Base-by-base conservation (phyloP, 108 stramenopile species). In the Schizochytrium sp. region DNA sequence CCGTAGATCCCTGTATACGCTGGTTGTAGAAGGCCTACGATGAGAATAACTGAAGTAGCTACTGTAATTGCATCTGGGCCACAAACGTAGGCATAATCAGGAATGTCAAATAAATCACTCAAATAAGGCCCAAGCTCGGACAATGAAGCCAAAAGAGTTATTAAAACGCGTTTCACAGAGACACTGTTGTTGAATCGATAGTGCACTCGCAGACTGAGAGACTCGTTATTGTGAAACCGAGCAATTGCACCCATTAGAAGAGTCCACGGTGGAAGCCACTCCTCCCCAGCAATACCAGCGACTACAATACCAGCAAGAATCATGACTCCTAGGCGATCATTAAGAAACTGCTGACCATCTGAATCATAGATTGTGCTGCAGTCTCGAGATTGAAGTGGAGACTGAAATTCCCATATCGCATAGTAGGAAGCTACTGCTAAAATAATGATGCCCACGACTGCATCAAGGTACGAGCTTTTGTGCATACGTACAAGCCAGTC, bases 281-380 rank as follows among this genome's bases (percentile, higher is more conserved):
- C 73, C 73, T 83, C 73, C 5, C 28, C 17, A 28, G 73, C 73
- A 50, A 83, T 83, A n/a, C 73, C 73, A 50, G 73, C 73, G 19
- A 83, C 73, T 8, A 83, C 50, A 19, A 83, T 83, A n/a, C 73
- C 73, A 19, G 73, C 73, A 83, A 83, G n/a, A 50, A 83, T 46
- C 7, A 50, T n/a, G 13, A 83, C 19, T 4, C 50, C 40, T 4
- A n/a, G 53, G 73, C 19, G 47, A 50, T 83, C 61, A 1, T 64
- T 42, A 42, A 38, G 41, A 28, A 28, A 28, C 28, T 28, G 28
- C 28, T 28, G 28, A 28, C 28, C 28, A 28, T 28, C 28, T 28
- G 8, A 4, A 13, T 64, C 7, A 42, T 64, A 38, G 8, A 10
- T 42, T 0, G 4, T 64, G 8, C 61, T 42, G 0, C 61, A 64